phyloP scores from a whole-genome alignment of 2,329 filamentous ascomycete species.

The Fusarium sacchari region DNA sequence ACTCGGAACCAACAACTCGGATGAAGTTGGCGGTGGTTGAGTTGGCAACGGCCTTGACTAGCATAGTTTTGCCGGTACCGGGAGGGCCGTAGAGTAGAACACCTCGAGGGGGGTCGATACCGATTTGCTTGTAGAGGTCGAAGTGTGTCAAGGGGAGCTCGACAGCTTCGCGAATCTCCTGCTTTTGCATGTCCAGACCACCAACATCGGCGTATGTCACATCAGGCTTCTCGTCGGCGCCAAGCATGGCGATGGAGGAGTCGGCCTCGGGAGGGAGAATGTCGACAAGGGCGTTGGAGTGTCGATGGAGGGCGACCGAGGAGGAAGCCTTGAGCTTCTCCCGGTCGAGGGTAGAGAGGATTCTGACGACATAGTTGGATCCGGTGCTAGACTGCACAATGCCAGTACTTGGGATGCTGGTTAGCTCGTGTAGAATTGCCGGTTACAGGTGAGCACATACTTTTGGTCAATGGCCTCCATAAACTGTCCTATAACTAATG shows the following conservation, averaged over 20 bases:
- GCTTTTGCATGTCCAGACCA: conserved; percentile 99
- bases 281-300: conserved; percentile 98
- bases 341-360: conserved; percentile 96
- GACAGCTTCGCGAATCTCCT: conserved; percentile 97
- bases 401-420: conserved; percentile 74
- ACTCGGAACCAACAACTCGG: conserved; percentile 96
- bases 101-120: conserved; percentile 96
- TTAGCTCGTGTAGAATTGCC: conserved; percentile 6
- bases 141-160: conserved; percentile 97
- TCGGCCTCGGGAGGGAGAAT: conserved; percentile 99
- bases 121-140: conserved; percentile 98
- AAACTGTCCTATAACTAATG: conserved; percentile 97
- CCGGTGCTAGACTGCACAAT: conserved; percentile 99
- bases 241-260: conserved; percentile 98
- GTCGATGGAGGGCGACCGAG: conserved; percentile 95
- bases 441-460: conserved; percentile 60
- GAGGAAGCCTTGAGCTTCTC: conserved; percentile 98
- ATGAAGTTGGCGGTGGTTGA: conserved; percentile 99
- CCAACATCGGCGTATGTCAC: conserved; percentile 98
- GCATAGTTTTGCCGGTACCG: conserved; percentile 95
- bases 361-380: conserved; percentile 98
- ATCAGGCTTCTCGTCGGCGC: conserved; percentile 95
- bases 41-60: conserved; percentile 98
- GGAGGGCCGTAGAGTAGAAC: conserved; percentile 96
- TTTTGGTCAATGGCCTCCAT: conserved; percentile 99